Conservation (phyloP, 768 basidiomycete genomes). For the Clathrus columnatus region DNA sequence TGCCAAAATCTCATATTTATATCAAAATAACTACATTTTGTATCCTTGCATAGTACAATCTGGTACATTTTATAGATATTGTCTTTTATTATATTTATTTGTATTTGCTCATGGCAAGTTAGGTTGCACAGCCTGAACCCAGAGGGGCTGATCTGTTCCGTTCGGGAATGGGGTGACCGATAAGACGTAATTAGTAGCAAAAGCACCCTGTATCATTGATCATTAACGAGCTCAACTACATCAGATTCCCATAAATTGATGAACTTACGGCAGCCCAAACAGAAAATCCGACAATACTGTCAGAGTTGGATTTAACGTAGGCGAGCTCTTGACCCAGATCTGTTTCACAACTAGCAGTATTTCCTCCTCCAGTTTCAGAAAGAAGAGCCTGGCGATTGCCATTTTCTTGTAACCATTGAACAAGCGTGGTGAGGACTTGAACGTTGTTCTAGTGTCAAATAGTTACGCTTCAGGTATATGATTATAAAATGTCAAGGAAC, state of each 20-base stretch:
- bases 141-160: constrained; percentile 34
- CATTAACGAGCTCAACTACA: not conserved
- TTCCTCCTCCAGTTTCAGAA: constrained; percentile 38
- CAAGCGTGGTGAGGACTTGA: constrained; percentile 33
- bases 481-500: not conserved
- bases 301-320: constrained; percentile 36
- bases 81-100: no score
- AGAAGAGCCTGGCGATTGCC: constrained; percentile 36
- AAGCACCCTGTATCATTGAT: constrained; percentile 27
- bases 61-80: no score
- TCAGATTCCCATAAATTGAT: not conserved
- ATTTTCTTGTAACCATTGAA: constrained; percentile 33
- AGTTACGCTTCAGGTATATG: not conserved
- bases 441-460: constrained; percentile 32
- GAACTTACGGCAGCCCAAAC: constrained; percentile 35
- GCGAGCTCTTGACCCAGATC: constrained; percentile 33
- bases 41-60: no score
- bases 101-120: constrained; percentile 11
- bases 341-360: constrained; percentile 29
- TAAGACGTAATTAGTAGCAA: constrained; percentile 42
- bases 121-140: constrained; percentile 15
- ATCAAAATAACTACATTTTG: no score
- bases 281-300: constrained; percentile 40
- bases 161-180: constrained; percentile 39
- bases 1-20: no score